These are phyloP conservation scores for Pueraria montana DNA, from an alignment of 306 rosid species.

Conservation along the genomic window DNA sequence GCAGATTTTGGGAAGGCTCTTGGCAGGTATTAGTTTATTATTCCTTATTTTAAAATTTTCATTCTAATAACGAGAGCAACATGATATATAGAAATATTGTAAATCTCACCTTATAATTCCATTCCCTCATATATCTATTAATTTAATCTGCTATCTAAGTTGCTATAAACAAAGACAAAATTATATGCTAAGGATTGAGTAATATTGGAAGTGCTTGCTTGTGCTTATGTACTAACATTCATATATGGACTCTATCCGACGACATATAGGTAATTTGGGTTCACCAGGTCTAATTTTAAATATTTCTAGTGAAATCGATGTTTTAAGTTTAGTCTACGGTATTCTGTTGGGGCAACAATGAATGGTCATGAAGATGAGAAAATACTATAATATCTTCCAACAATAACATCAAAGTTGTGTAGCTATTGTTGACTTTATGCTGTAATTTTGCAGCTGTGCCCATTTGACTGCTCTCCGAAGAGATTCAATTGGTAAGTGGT, in stretches of 20 bases:
- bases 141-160: background rate
- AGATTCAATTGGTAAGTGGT: constrained; percentile 86
- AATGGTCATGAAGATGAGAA: background rate
- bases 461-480: constrained; percentile 95
- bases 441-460: constrained; percentile 78
- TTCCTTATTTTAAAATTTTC: constrained; percentile 13
- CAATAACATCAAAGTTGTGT: constrained; percentile 24
- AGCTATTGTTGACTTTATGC: constrained; percentile 22
- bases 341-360: background rate
- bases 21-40: constrained; percentile 72
- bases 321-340: background rate
- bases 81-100: constrained; percentile 7
- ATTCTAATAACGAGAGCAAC: constrained; percentile 3
- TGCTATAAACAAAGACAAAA: background rate
- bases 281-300: background rate
- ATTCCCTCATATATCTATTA: constrained; percentile 8
- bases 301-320: background rate
- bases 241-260: background rate
- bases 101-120: background rate
- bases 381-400: constrained; percentile 9
- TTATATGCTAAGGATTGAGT: background rate
- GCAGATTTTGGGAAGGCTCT: constrained; percentile 95
- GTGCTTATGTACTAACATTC: background rate
- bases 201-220: background rate
- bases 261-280: background rate